Conservation (phyloP, 441 rosid genomes). For the Brassica hybrid region DNA sequence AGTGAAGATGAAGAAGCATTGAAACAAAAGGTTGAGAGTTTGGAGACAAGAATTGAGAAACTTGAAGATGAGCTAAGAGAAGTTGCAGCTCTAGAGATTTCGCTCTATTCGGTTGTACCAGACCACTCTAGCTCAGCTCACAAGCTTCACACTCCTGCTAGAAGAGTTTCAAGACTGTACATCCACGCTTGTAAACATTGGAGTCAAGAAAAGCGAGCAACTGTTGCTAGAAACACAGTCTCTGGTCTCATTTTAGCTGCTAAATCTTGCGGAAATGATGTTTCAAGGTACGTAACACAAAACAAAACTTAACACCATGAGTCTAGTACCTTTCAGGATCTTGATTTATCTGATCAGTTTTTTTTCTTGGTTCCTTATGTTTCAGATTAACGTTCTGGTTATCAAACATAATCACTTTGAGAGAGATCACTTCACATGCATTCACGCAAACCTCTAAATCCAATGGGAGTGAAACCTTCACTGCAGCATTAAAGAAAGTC, state of each 20-base stretch:
- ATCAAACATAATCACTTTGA: constrained; percentile 75
- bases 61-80: constrained; percentile 91
- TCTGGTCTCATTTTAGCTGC: constrained; percentile 81
- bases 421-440: constrained; percentile 74
- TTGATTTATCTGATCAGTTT: neutral
- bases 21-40: constrained; percentile 55
- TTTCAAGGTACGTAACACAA: constrained; percentile 66
- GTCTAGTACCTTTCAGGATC: neutral
- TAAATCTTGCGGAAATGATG: constrained; percentile 85
- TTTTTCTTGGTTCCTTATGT: constrained; percentile 16
- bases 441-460: neutral
- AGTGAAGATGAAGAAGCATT: constrained; percentile 50
- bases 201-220: constrained; percentile 64
- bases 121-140: constrained; percentile 90
- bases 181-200: constrained; percentile 80
- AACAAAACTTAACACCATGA: neutral
- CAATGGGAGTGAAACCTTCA: constrained; percentile 61
- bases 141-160: constrained; percentile 86
- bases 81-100: constrained; percentile 89
- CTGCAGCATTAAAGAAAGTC: constrained; percentile 62
- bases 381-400: constrained; percentile 89
- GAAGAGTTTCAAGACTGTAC: constrained; percentile 80
- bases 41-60: constrained; percentile 78
- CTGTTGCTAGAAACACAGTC: constrained; percentile 68
- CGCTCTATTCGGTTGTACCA: constrained; percentile 79